Evolutionary conservation across 352 stramenopile genomes (phyloP), one percentile per base, ranked within the genome.

Genomic region (Phytophthora ramorum): DNA sequence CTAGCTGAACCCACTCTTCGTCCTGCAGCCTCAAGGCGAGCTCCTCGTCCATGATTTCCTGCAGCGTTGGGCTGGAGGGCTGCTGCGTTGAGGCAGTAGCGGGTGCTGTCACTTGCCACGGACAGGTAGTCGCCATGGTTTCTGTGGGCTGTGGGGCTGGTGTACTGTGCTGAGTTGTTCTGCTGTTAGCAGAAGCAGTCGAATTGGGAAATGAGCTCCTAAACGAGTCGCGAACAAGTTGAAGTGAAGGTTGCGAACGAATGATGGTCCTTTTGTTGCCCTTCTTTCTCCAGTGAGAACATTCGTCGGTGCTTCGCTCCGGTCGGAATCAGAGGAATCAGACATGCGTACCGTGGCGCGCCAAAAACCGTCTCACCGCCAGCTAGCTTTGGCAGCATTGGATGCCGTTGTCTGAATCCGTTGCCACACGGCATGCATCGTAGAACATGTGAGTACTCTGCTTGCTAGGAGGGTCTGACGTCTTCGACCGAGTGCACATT

Each of bases 31-130:
- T 69, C 14, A 59, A 55, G 3, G 79, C 79, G 28, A 91, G 57
- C 53, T 87, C 77, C 57, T 87, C 81, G 63, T 91, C 81, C 71
- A 89, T 81, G 60, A 91, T 87, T 50, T 91, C 75, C 71, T 87
- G 81, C 28, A 89, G 66, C 26, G 57, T 86, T 12, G 46, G 61
- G 26, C 44, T 66, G 43, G 54, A 17, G 22, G 60, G 41, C 13
- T 51, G 44, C 10, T 51, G 44, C 5, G 28, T 30, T 35, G 61
- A 34, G 22, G 47, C 28, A 28, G 52, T 9, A 55, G 40, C 38
- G 37, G 43, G 14, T 20, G 46, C 30, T 54, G 47, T 46, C 38
- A 51, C 4, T 63, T 51, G 55, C 59, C 66, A 71, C 14, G 61
- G 59, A 20, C 49, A 56, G 22, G 38, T 54, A 9, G 51, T 71